phyloP scores from a whole-genome alignment of 768 basidiomycete genomes.

The Hortiboletus flavorubellus region DNA sequence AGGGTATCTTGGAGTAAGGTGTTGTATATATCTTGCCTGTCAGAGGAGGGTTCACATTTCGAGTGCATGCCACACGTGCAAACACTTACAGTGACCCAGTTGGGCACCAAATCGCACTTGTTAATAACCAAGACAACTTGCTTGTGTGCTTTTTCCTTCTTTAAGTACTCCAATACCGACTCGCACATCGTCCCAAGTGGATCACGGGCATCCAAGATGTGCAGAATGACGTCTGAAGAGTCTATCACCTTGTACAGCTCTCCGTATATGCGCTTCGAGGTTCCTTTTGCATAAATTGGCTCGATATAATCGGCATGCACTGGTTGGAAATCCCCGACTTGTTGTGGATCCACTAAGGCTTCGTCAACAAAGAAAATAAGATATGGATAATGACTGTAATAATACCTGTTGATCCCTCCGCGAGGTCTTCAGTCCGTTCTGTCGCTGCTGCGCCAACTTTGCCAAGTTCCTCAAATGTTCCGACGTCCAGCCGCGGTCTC shows the following conservation, averaged over 20 bases:
- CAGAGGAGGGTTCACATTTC: neutral
- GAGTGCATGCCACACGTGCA: neutral
- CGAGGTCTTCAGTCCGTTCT: slow-evolving; percentile 39
- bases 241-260: slow-evolving; percentile 99
- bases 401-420: slow-evolving; percentile 49
- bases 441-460: slow-evolving; percentile 57
- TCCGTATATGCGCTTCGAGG: slow-evolving; percentile 93
- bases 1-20: slow-evolving; percentile 90
- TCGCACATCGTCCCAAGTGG: slow-evolving; percentile 95
- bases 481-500: slow-evolving; percentile 80
- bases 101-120: slow-evolving; percentile 97
- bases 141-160: slow-evolving; percentile 96
- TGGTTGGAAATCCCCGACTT: slow-evolving; percentile 40
- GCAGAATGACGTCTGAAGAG: slow-evolving; percentile 94
- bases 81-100: slow-evolving; percentile 91
- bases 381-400: neutral
- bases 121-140: slow-evolving; percentile 96
- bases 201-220: slow-evolving; percentile 93
- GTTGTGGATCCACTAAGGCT: slow-evolving; percentile 8
- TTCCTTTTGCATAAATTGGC: slow-evolving; percentile 93
- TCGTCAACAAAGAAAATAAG: slow-evolving; percentile 1
- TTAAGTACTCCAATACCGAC: slow-evolving; percentile 87
- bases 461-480: slow-evolving; percentile 87
- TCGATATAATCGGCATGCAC: slow-evolving; percentile 82
- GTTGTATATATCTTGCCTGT: slow-evolving; percentile 93